Conservation (phyloP, 2,329 filamentous ascomycete genomes). For the Cladosporium sp. region DNA sequence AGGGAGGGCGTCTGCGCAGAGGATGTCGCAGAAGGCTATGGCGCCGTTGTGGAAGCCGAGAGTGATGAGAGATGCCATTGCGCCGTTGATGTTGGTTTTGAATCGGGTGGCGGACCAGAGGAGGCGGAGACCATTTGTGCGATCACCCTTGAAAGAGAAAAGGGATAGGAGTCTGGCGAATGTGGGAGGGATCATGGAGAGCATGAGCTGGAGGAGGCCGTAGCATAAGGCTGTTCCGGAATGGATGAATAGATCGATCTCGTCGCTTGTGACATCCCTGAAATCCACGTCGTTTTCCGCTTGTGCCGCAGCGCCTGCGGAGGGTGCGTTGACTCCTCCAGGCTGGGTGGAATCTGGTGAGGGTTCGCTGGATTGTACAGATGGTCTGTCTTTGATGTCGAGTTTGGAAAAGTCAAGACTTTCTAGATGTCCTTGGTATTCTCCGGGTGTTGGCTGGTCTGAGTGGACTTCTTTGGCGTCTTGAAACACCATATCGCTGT, state of each 20-base stretch:
- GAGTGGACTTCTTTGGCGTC: conserved; percentile 51
- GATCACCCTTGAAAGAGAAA: conserved; percentile 86
- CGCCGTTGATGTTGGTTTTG: conserved; percentile 79
- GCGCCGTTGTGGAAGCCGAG: conserved; percentile 86
- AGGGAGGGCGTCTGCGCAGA: conserved; percentile 66
- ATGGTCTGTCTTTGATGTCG: conserved; percentile 7
- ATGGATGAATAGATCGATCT: conserved; percentile 82
- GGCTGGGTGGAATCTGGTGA: conserved; percentile 1
- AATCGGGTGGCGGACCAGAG: conserved; percentile 87
- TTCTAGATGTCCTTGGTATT: conserved; percentile 45
- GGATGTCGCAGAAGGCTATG: conserved; percentile 80
- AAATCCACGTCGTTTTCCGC: conserved; percentile 51
- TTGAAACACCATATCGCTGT: conserved; percentile 50
- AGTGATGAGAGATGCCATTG: conserved; percentile 74
- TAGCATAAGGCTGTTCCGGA: conserved; percentile 87
- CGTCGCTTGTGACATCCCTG: conserved; percentile 60
- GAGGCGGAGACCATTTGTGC: conserved; percentile 73
- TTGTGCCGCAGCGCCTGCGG: conserved; percentile 14
- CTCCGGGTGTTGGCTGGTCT: conserved; percentile 41
- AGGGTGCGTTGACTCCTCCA: conserved; percentile 7
- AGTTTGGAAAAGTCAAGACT: conserved; percentile 25
- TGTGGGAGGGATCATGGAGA: conserved; percentile 89
- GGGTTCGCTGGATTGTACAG: not conserved
- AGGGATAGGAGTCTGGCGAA: conserved; percentile 83
- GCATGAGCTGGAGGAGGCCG: conserved; percentile 74